These are phyloP conservation scores for Ploettnerulaceae sp. DNA, from an alignment of 2,329 filamentous ascomycete species.

Conservation along the genomic window DNA sequence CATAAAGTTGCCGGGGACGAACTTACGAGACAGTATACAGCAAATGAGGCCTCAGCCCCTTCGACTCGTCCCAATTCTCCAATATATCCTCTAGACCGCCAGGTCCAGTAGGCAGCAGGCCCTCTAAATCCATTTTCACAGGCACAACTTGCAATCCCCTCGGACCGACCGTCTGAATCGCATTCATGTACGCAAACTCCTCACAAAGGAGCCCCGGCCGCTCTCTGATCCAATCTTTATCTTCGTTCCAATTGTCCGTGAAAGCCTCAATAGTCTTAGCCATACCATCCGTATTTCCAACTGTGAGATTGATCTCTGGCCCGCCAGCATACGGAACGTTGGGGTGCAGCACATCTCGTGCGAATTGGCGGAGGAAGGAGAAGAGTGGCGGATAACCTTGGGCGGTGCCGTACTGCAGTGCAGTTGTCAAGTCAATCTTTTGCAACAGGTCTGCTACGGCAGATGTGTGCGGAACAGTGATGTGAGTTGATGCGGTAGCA, in stretches of 20 bases:
- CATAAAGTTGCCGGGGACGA: slow-evolving; percentile 2
- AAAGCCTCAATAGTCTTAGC: slow-evolving; percentile 72
- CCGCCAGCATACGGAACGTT: slow-evolving; percentile 73
- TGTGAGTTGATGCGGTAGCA: slow-evolving; percentile 39
- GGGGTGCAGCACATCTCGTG: slow-evolving; percentile 71
- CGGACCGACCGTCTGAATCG: slow-evolving; percentile 61
- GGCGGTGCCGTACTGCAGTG: slow-evolving; percentile 82
- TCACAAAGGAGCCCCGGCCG: slow-evolving; percentile 77
- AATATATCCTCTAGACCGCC: slow-evolving; percentile 75
- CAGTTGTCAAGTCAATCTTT: slow-evolving; percentile 76
- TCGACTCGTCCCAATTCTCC: slow-evolving; percentile 71
- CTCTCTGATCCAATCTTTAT: slow-evolving; percentile 60
- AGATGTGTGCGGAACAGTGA: slow-evolving; percentile 68
- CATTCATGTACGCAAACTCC: slow-evolving; percentile 75
- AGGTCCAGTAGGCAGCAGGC: slow-evolving; percentile 69
- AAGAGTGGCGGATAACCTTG: slow-evolving; percentile 76
- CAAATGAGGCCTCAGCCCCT: slow-evolving; percentile 72
- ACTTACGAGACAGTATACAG: slow-evolving; percentile 87
- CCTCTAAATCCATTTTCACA: slow-evolving; percentile 71
- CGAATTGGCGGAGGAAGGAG: slow-evolving; percentile 74
- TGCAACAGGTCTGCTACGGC: slow-evolving; percentile 52
- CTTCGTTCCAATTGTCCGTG: slow-evolving; percentile 68
- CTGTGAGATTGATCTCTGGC: slow-evolving; percentile 72
- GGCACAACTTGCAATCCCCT: slow-evolving; percentile 60
- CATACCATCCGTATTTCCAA: slow-evolving; percentile 82